Evolutionary conservation across 2,329 filamentous ascomycete genomes (phyloP).

Genomic region (Dothideomycetes sp.): DNA sequence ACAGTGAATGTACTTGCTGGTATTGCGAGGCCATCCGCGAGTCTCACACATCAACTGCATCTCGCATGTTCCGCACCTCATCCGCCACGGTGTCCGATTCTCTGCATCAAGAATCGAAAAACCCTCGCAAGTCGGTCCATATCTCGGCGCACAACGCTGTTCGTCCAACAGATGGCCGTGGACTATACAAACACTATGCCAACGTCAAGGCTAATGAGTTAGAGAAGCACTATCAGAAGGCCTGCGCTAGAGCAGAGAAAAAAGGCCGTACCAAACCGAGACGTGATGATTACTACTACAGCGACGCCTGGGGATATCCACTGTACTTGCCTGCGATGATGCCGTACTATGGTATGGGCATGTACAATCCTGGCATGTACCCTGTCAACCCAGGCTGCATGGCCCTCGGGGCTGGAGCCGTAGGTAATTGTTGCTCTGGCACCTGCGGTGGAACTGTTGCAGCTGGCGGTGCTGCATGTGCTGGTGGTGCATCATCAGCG

Average conservation of each 20-base stretch:
- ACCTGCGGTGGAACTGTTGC: slow-evolving; percentile 27
- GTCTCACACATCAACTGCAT: slow-evolving; percentile 39
- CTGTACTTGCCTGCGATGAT: slow-evolving; percentile 33
- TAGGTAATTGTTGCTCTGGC: slow-evolving; percentile 37
- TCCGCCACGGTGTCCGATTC: slow-evolving; percentile 23
- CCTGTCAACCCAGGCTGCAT: slow-evolving; percentile 34
- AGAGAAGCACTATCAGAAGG: slow-evolving; percentile 45
- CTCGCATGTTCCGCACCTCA: slow-evolving; percentile 35
- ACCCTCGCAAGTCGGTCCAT: slow-evolving; percentile 50
- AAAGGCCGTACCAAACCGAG: slow-evolving; percentile 24
- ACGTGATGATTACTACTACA: slow-evolving; percentile 26
- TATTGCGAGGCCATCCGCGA: slow-evolving; percentile 66
- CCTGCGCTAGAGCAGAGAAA: slow-evolving; percentile 25
- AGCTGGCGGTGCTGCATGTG: slow-evolving; percentile 28
- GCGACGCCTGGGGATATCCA: slow-evolving; percentile 35
- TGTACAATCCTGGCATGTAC: slow-evolving; percentile 26
- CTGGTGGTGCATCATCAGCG: slow-evolving; percentile 23
- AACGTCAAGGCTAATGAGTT: slow-evolving; percentile 27
- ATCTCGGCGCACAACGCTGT: slow-evolving; percentile 66
- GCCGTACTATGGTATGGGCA: slow-evolving; percentile 32
- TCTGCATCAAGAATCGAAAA: slow-evolving; percentile 33
- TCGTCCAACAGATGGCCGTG: slow-evolving; percentile 18
- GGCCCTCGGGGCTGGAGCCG: slow-evolving; percentile 25
- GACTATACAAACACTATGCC: slow-evolving; percentile 11
- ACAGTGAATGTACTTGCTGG: slow-evolving; percentile 72